Evolutionary conservation across 257 asterid genomes (phyloP).

Genomic region (Verbascum thapsus): DNA sequence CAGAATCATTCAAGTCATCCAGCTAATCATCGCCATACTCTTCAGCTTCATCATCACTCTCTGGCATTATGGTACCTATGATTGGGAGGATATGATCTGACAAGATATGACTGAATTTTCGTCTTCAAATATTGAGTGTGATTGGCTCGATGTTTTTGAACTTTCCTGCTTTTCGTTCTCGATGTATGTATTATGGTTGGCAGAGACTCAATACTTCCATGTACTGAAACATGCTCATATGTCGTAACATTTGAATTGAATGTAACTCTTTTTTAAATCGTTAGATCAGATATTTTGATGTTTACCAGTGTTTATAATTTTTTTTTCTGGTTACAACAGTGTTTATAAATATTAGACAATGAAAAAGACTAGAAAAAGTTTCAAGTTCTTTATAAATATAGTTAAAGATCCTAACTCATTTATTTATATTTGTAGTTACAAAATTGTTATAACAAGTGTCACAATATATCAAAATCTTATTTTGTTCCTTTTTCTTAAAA

Average conservation of each 20-base stretch:
- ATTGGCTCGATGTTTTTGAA: slow-evolving; percentile 35
- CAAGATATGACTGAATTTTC: slow-evolving; percentile 55
- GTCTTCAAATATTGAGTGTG: slow-evolving; percentile 48
- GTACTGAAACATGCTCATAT: slow-evolving; percentile 58
- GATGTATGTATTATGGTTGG: slow-evolving; percentile 27
- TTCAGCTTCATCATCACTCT: slow-evolving; percentile 83
- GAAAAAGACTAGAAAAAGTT: too few relatives aligned
- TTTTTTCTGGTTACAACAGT: slow-evolving; percentile 4
- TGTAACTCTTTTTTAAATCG: slow-evolving; percentile 68
- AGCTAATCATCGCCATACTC: slow-evolving; percentile 64
- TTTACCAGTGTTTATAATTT: not conserved
- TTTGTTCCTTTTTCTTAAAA: too few relatives aligned
- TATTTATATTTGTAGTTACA: too few relatives aligned
- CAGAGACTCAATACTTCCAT: slow-evolving; percentile 64
- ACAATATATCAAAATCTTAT: too few relatives aligned
- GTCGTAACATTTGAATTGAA: slow-evolving; percentile 76
- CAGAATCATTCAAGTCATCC: slow-evolving; percentile 43
- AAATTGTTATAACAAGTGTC: too few relatives aligned
- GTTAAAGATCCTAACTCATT: too few relatives aligned
- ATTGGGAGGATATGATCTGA: slow-evolving; percentile 72
- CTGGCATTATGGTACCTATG: slow-evolving; percentile 88
- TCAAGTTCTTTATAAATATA: too few relatives aligned
- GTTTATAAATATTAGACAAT: not conserved
- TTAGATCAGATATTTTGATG: not conserved
- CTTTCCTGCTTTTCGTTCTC: slow-evolving; percentile 38